Conservation (phyloP, 768 basidiomycete species). For the Auricularia sp. region DNA sequence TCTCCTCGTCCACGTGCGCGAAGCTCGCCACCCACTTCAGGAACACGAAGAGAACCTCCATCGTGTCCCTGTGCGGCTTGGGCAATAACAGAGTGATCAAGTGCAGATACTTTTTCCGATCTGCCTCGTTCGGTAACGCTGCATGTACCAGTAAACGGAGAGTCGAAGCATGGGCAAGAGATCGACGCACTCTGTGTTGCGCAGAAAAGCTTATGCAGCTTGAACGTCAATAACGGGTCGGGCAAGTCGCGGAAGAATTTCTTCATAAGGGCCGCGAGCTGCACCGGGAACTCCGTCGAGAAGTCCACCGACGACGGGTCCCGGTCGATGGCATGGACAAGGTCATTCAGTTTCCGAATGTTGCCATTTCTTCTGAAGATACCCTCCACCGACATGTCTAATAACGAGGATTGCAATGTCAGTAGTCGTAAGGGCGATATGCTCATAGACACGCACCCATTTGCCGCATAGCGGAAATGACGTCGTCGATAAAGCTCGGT, state of each 20-base stretch:
- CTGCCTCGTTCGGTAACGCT: conserved; percentile 66
- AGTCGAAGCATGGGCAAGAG: background rate
- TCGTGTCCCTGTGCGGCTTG: conserved; percentile 88
- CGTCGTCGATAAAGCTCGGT: conserved; percentile 97
- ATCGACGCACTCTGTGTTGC: conserved; percentile 69
- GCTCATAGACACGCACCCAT: conserved; percentile 62
- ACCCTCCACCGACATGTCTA: conserved; percentile 98
- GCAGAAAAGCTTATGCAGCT: conserved; percentile 80
- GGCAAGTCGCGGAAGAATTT: conserved; percentile 94
- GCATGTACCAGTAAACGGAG: conserved; percentile 10
- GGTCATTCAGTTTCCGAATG: conserved; percentile 82
- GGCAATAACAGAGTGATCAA: conserved; percentile 79
- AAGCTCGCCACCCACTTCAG: conserved; percentile 99
- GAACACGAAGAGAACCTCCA: conserved; percentile 97
- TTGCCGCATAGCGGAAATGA: conserved; percentile 95
- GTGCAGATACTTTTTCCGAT: conserved; percentile 77
- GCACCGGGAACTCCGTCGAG: conserved; percentile 90
- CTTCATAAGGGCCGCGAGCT: conserved; percentile 92
- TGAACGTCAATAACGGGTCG: conserved; percentile 92
- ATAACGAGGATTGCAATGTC: conserved; percentile 4
- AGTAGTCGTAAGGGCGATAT: background rate
- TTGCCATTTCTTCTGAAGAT: conserved; percentile 99
- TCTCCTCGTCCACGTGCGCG: conserved; percentile 94
- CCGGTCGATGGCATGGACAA: conserved; percentile 89
- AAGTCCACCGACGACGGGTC: conserved; percentile 87